phyloP scores from a whole-genome alignment of 164 flowering plant genomes.

The Stephania yunnanensis region DNA sequence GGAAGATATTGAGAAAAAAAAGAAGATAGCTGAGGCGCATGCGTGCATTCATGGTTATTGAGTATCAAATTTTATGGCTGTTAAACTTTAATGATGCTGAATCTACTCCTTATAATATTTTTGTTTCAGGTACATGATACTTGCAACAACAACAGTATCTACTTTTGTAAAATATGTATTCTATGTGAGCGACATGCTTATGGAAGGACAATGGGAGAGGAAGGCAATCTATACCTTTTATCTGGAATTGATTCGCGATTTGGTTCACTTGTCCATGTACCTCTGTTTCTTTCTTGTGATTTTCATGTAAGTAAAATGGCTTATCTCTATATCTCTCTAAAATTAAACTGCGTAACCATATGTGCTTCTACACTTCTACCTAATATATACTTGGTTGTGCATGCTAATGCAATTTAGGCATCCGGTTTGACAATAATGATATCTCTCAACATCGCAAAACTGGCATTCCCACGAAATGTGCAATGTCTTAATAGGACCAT shows the following conservation, averaged over 20 bases:
- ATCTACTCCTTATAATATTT: not conserved
- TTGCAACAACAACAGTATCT: conserved; percentile 85
- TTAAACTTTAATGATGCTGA: not conserved
- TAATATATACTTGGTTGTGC: not conserved
- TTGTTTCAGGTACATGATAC: conserved; percentile 79
- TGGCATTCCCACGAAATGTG: no score
- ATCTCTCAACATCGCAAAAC: no score
- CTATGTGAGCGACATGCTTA: conserved; percentile 89
- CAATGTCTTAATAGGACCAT: no score
- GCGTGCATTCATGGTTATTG: not conserved
- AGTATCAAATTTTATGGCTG: not conserved
- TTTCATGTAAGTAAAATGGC: conserved; percentile 70
- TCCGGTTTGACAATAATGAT: no score
- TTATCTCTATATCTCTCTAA: not conserved
- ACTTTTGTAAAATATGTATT: conserved; percentile 88
- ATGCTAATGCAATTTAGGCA: not conserved
- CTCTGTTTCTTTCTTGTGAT: conserved; percentile 91
- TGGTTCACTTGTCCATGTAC: conserved; percentile 95
- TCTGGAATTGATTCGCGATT: conserved; percentile 92
- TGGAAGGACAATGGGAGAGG: conserved; percentile 99
- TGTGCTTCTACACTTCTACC: not conserved
- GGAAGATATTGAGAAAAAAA: not conserved
- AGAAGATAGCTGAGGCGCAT: not conserved
- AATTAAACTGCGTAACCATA: not conserved
- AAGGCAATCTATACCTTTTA: conserved; percentile 94